Base-by-base conservation (phyloP, 768 basidiomycete species). In the Boletus fagicola region DNA sequence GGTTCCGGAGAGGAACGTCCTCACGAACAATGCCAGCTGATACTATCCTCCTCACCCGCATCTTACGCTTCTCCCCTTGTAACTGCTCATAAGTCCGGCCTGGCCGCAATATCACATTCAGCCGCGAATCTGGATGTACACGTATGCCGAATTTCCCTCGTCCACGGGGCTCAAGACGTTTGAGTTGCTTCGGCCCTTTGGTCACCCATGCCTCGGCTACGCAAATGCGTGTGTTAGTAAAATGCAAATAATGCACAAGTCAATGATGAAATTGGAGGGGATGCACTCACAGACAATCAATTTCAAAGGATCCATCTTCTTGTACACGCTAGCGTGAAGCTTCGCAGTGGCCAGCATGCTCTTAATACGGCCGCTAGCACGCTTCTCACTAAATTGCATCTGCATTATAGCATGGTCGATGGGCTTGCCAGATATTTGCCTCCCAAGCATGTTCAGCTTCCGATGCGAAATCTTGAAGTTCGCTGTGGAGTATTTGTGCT, bases 391-490 rank as follows among this genome's bases (percentile, higher is more conserved):
- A 73, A 97, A 98, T 70, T 90, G 83, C 92, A 98, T 95, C 66
- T 99, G 96, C 56, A 98, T 77, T 69, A 99, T 96, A 36, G 96
- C 96, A 63, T 88, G 85, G 75, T 98, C 95, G 58, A 98, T 88
- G 18, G 95, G 94, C 65, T 93, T 88, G 20, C 92, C 90, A 3
- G 91, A 81, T 61, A 99, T 90, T 71, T 97, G 92, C 31, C 84
- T 80, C 10, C 86, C 88, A 42, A 99, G 80, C 77, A 86, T 83
- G 72, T 96, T 95, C 55, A 99, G 78, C 72, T 98, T 99, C 54
- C 95, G 84, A 65, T 88, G 90, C 4, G 94, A 96, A 43, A 94
- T 92, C 74, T 94, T 95, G 79, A 97, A 96, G 70, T 85, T 85
- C 18, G 89, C 86, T 0, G 95, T 98, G 22, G 91, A 92, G 72